These are phyloP conservation scores for Elaeis guineensis DNA, from an alignment of 176 grass and related monocot species.

Conservation along the genomic window DNA sequence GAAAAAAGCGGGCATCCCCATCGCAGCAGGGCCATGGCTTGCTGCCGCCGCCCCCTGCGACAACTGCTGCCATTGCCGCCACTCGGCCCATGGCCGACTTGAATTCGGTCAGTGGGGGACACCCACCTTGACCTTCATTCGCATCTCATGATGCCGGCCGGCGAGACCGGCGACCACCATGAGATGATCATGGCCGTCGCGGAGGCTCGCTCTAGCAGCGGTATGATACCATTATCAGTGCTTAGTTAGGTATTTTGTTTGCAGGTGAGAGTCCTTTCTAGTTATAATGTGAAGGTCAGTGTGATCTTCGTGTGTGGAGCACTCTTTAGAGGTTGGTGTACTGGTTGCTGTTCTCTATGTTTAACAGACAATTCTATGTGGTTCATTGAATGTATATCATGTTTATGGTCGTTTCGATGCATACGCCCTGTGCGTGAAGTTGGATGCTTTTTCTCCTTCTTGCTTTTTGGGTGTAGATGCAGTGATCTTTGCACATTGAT, in stretches of 20 bases:
- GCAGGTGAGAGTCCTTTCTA: no score
- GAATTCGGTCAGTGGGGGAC: neutral
- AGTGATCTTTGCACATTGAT: no score
- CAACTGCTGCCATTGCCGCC: neutral
- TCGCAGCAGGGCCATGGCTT: neutral
- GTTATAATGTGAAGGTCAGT: no score
- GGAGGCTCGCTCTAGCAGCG: neutral
- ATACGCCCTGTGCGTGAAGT: no score
- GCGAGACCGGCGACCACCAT: neutral
- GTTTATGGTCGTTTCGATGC: no score
- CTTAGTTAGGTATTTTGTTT: neutral
- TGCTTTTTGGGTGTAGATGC: no score
- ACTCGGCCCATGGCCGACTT: neutral
- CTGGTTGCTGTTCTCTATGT: no score
- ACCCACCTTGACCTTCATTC: neutral
- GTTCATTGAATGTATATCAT: no score
- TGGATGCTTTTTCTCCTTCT: no score
- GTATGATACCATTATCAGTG: slow-evolving; percentile 8
- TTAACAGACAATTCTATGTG: no score
- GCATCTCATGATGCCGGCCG: neutral
- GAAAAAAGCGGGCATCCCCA: neutral
- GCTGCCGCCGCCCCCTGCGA: neutral
- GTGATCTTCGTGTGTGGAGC: no score
- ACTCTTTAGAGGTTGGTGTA: no score
- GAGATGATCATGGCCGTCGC: neutral